Conservation (phyloP, 1,139 yeast species). For the Sugiyamaella neomexicana region DNA sequence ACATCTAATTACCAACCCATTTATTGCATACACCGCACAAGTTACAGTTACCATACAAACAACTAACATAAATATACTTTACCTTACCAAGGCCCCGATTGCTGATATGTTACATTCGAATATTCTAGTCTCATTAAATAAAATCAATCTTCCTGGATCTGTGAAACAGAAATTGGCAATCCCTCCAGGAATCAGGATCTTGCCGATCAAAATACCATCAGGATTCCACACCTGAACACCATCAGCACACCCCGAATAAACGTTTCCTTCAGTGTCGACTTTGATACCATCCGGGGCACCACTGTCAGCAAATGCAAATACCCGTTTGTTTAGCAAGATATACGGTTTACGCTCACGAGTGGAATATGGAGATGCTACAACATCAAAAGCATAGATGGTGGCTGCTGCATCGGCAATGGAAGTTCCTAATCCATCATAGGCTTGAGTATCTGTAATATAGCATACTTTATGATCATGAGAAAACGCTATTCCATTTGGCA, state of each 20-base stretch:
- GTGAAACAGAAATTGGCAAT: slow-evolving; percentile 36
- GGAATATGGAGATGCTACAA: slow-evolving; percentile 22
- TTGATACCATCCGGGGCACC: slow-evolving; percentile 39
- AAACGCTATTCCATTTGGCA: slow-evolving; percentile 36
- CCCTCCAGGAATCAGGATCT: slow-evolving; percentile 31
- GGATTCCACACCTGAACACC: slow-evolving; percentile 38
- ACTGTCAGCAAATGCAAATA: slow-evolving; percentile 33
- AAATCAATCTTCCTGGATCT: slow-evolving; percentile 27
- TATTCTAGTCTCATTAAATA: slow-evolving; percentile 31
- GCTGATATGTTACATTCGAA: slow-evolving; percentile 27
- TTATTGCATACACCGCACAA: too few species aligned
- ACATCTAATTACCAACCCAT: too few species aligned
- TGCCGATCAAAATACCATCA: slow-evolving; percentile 34
- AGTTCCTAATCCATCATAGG: slow-evolving; percentile 24
- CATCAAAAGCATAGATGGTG: slow-evolving; percentile 33
- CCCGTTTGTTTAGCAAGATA: slow-evolving; percentile 29
- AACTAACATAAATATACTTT: background rate
- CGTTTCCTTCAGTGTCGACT: slow-evolving; percentile 34
- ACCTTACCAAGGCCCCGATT: slow-evolving; percentile 21
- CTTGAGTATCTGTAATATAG: slow-evolving; percentile 34
- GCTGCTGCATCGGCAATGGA: slow-evolving; percentile 23
- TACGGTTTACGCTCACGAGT: slow-evolving; percentile 16
- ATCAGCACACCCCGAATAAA: slow-evolving; percentile 36
- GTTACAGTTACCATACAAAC: too few species aligned
- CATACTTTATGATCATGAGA: slow-evolving; percentile 30